Evolutionary conservation across 805 yeast species (phyloP).

Genomic region (Candida koratica): DNA sequence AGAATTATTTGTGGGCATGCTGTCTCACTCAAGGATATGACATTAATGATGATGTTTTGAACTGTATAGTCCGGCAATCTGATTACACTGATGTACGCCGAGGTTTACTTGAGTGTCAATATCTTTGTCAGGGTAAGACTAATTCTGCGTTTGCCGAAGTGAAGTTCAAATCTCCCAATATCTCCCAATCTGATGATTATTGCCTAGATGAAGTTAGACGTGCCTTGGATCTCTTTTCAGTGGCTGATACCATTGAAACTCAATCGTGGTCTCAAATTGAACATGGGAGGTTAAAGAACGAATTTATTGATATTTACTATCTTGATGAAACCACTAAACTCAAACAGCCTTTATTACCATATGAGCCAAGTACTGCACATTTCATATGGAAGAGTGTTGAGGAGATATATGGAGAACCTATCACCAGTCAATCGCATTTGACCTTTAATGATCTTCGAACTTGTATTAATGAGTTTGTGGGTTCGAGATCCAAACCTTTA

Average conservation of each 20-base stretch:
- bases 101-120: slow-evolving; percentile 45
- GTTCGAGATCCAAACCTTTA: slow-evolving; percentile 32
- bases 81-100: slow-evolving; percentile 41
- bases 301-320: slow-evolving; percentile 30
- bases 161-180: not conserved
- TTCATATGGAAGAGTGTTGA: not conserved
- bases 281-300: slow-evolving; percentile 29
- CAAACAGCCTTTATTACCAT: slow-evolving; percentile 29
- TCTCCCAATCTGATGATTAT: not conserved
- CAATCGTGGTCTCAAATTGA: slow-evolving; percentile 24
- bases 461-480: slow-evolving; percentile 21
- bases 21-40: slow-evolving; percentile 33
- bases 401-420: not conserved
- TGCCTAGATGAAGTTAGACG: slow-evolving; percentile 8
- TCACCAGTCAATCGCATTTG: not conserved
- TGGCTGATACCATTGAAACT: slow-evolving; percentile 26
- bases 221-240: slow-evolving; percentile 24
- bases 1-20: slow-evolving; percentile 41
- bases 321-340: slow-evolving; percentile 31
- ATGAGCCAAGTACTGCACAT: slow-evolving; percentile 23
- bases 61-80: slow-evolving; percentile 15
- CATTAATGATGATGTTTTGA: slow-evolving; percentile 27
- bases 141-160: not conserved
- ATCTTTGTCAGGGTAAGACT: slow-evolving; percentile 22
- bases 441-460: slow-evolving; percentile 14